Conservation (phyloP, 352 stramenopile species). For the Globisporangium barbulae region DNA sequence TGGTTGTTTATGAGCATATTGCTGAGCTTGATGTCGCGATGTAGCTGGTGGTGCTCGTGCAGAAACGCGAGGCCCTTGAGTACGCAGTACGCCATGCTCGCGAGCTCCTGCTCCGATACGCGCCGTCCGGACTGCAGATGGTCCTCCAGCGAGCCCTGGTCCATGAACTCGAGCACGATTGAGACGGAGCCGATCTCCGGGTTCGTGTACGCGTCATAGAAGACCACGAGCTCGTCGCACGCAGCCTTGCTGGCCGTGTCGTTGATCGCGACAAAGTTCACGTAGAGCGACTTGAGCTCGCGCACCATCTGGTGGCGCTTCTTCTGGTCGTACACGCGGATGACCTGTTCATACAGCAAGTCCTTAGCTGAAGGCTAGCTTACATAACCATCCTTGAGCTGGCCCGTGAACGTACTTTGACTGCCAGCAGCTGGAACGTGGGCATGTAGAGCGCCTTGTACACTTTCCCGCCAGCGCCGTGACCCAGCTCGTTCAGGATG, state of each 20-base stretch:
- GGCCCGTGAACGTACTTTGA: slow-evolving; percentile 42
- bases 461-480: slow-evolving; percentile 86
- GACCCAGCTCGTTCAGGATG: slow-evolving; percentile 66
- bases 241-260: slow-evolving; percentile 39
- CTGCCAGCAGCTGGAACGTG: slow-evolving; percentile 84
- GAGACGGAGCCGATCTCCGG: slow-evolving; percentile 80
- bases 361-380: not conserved
- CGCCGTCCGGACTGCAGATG: slow-evolving; percentile 44
- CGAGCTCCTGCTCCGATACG: slow-evolving; percentile 70
- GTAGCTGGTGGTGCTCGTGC: slow-evolving; percentile 87
- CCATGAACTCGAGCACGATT: slow-evolving; percentile 95
- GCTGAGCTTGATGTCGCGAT: slow-evolving; percentile 94
- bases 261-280: slow-evolving; percentile 72
- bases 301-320: slow-evolving; percentile 88
- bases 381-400: too few species aligned
- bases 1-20: slow-evolving; percentile 92
- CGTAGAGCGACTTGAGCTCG: slow-evolving; percentile 82
- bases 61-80: slow-evolving; percentile 87
- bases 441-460: slow-evolving; percentile 89
- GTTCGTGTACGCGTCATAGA: slow-evolving; percentile 93
- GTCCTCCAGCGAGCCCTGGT: slow-evolving; percentile 88
- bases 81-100: slow-evolving; percentile 71
- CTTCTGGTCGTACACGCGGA: slow-evolving; percentile 86
- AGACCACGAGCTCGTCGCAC: slow-evolving; percentile 83
- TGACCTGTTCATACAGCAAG: slow-evolving; percentile 30